A percentile compares a stretch with the other conserved stretches of the same genome.
These are phyloP conservation scores for Barbatosphaeria neglecta DNA, from an alignment of 495 filamentous ascomycete species.

Conservation along the genomic window DNA sequence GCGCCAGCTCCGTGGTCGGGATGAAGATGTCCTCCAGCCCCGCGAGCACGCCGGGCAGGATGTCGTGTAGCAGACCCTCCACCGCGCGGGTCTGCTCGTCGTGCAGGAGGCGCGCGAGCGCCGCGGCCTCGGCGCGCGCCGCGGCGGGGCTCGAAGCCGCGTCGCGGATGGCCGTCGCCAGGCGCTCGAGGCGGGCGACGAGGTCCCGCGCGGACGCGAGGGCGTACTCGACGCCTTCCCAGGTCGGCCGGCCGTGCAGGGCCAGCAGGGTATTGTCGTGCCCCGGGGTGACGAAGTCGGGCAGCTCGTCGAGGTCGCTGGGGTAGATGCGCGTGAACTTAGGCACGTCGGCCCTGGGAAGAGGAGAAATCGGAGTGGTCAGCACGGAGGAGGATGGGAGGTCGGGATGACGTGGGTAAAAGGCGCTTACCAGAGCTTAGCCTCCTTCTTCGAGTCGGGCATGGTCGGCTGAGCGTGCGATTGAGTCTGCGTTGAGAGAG, in stretches of 20 bases:
- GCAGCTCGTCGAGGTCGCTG: neutral
- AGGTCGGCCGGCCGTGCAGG: neutral
- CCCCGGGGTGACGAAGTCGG: neutral
- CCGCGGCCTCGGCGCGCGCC: neutral
- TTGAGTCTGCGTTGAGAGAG: too few species aligned
- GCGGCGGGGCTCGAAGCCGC: neutral
- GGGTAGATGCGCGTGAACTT: neutral
- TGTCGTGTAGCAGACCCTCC: neutral
- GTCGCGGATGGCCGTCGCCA: neutral
- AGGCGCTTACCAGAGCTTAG: too few species aligned
- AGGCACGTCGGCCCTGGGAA: neutral
- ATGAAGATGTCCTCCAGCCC: neutral
- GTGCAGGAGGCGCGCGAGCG: neutral
- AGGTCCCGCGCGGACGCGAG: neutral
- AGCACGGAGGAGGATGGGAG: too few species aligned
- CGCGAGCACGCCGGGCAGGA: neutral
- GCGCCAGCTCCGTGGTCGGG: neutral
- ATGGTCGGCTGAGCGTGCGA: too few species aligned
- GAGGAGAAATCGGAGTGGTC: too few species aligned
- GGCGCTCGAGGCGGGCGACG: neutral
- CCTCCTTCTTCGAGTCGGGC: too few species aligned
- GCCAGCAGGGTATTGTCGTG: neutral
- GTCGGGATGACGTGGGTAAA: too few species aligned
- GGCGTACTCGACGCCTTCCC: neutral
- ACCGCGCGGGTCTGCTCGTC: neutral